Base-by-base conservation (phyloP, 2,329 filamentous ascomycete genomes). In the Trichoderma arundinaceum region DNA sequence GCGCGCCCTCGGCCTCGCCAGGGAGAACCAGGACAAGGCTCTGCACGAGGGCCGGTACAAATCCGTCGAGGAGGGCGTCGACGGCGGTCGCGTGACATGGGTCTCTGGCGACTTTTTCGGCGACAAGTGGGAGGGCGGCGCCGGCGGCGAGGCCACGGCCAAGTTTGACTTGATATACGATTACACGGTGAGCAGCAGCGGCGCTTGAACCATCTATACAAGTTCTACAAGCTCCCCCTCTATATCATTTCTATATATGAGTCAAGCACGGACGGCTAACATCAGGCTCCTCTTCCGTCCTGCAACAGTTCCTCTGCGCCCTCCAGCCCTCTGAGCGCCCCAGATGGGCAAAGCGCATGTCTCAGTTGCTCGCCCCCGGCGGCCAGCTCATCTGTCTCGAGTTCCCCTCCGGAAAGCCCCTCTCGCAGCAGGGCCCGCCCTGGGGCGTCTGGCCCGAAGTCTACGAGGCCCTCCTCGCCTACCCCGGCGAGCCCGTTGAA, bases 351-450 rank as follows among this genome's bases (percentile, higher is more conserved):
- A 74, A 75, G 63, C 79, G 84, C 63, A 84, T 86, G 76, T 71
- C 77, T 13, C 73, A 82, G 44, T 79, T 89, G 44, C 78, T 89
- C 35, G 70, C 76, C 19, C 79, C 80, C 6, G 74, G 70, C 28
- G 86, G 86, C 22, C 79, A 82, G 43, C 78, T 90, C 32, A 74
- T 89, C 59, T 89, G 87, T 77, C 83, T 96, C 68, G 92, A 96
- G 75, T 96, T 90, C 75, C 92, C 92, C 9, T 87, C 89, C 1
- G 84, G 86, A 68, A 95, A 94, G 75, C 82, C 86, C 48, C 83
- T 89, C 9, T 81, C 81, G 10, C 81, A 84, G 9, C 83, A 83
- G 9, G 92, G 92, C 0, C 92, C 92, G 12, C 92, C 92, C 1
- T 94, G 86, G 83, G 87, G 88, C 7, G 78, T 92, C 46, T 85